Evolutionary conservation across 2,329 filamentous ascomycete species (phyloP).

Genomic region (Colletotrichum sp.): DNA sequence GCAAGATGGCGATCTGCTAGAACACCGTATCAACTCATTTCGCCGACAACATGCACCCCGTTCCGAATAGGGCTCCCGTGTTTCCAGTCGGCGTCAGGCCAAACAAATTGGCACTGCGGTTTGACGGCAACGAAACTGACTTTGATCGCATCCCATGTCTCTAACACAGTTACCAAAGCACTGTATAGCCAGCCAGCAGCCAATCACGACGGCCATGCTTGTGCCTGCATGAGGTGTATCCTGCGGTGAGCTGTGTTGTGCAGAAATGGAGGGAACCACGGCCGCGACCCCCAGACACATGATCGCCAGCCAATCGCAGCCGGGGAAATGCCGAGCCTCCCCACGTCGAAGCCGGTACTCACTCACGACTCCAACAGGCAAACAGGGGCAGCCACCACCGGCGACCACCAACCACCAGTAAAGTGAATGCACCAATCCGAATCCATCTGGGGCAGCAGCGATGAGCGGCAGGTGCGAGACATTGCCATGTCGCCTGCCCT

Average conservation of each 20-base stretch:
- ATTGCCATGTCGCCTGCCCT: background rate
- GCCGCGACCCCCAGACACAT: background rate
- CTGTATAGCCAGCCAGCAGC: background rate
- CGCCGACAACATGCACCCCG: background rate
- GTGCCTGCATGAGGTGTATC: background rate
- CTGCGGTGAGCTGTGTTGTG: conserved; percentile 13
- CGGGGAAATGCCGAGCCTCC: background rate
- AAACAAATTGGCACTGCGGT: background rate
- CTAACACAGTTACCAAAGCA: background rate
- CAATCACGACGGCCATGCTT: background rate
- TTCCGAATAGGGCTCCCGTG: background rate
- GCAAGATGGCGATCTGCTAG: background rate
- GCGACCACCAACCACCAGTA: background rate
- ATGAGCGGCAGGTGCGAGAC: background rate
- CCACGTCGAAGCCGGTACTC: background rate
- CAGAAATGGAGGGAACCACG: conserved; percentile 2
- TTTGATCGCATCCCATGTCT: background rate
- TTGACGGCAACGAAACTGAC: background rate
- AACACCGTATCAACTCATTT: conserved; percentile 11
- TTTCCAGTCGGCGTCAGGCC: background rate
- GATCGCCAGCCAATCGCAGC: background rate
- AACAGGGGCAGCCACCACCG: background rate
- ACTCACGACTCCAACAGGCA: background rate
- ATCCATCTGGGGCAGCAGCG: background rate
- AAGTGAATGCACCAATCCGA: background rate